phyloP scores from a whole-genome alignment of 2,329 filamentous ascomycete genomes.

The Fusarium bulbicola region DNA sequence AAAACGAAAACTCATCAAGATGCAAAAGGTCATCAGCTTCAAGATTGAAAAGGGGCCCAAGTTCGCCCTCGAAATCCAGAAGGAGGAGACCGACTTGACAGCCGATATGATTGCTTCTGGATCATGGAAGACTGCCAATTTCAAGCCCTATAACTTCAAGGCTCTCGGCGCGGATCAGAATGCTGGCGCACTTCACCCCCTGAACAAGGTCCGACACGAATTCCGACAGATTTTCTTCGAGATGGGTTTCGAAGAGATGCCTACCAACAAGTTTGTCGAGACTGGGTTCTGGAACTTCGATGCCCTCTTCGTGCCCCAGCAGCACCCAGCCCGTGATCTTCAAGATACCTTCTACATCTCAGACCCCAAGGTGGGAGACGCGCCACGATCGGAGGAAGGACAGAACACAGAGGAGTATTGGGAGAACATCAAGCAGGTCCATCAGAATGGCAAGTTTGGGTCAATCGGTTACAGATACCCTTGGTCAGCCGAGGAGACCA shows the following conservation, averaged over 20 bases:
- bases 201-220: conserved; percentile 95
- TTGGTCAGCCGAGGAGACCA: conserved; percentile 87
- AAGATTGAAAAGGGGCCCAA: conserved; percentile 85
- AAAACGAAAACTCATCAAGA: conserved; percentile 88
- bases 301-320: conserved; percentile 90
- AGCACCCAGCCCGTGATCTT: conserved; percentile 95
- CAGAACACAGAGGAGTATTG: conserved; percentile 85
- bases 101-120: conserved; percentile 89
- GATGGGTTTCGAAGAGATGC: conserved; percentile 99
- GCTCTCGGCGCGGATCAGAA: conserved; percentile 67
- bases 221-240: conserved; percentile 99
- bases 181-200: conserved; percentile 69
- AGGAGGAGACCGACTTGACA: conserved; percentile 95
- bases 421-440: conserved; percentile 86
- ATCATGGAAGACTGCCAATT: conserved; percentile 89
- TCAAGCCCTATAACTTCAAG: conserved; percentile 89
- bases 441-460: conserved; percentile 90
- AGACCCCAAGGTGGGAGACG: conserved; percentile 81
- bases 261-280: conserved; percentile 91
- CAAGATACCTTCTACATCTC: conserved; percentile 99
- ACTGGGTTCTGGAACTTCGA: conserved; percentile 99
- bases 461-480: conserved; percentile 97
- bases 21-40: conserved; percentile 88
- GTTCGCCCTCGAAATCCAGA: conserved; percentile 86
- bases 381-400: conserved; percentile 66